A percentile compares a stretch with the other conserved stretches of the same genome.
Evolutionary conservation across 345 rosid species (phyloP).

Genomic region (Bruguiera parviflora): DNA sequence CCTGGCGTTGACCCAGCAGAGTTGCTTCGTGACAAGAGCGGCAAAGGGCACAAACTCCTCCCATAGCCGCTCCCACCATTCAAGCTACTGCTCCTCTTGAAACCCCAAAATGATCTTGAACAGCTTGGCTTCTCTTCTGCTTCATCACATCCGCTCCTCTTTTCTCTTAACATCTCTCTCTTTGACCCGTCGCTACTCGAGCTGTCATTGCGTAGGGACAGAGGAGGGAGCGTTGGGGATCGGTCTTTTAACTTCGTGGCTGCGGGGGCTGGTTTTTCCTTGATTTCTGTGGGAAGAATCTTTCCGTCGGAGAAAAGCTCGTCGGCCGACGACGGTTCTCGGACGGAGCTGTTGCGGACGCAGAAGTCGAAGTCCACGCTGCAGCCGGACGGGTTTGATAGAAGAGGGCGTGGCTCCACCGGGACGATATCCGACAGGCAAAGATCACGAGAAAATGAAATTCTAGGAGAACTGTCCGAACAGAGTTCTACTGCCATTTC

Average conservation of each 20-base stretch:
- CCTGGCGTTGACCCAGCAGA: slow-evolving; percentile 58
- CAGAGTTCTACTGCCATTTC: slow-evolving; percentile 64
- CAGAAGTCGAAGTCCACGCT: slow-evolving; percentile 48
- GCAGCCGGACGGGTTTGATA: slow-evolving; percentile 44
- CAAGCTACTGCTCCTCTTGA: slow-evolving; percentile 73
- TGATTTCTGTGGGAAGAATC: slow-evolving; percentile 27
- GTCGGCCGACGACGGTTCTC: slow-evolving; percentile 24
- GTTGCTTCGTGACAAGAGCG: slow-evolving; percentile 65
- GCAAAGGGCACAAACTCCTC: slow-evolving; percentile 66
- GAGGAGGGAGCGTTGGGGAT: not conserved
- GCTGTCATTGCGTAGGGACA: not conserved
- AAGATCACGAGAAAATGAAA: slow-evolving; percentile 74
- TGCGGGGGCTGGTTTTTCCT: slow-evolving; percentile 17
- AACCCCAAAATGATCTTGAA: slow-evolving; percentile 70
- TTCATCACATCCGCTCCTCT: slow-evolving; percentile 25
- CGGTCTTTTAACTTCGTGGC: slow-evolving; percentile 21
- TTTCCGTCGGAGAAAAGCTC: slow-evolving; percentile 35
- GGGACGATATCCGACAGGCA: slow-evolving; percentile 49
- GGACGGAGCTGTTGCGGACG: slow-evolving; percentile 24
- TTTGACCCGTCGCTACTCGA: not conserved
- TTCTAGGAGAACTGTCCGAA: slow-evolving; percentile 62
- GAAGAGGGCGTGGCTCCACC: slow-evolving; percentile 43
- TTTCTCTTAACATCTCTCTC: slow-evolving; percentile 24
- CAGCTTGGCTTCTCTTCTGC: slow-evolving; percentile 38
- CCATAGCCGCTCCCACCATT: slow-evolving; percentile 73